Conservation (phyloP, 371 early-diverging fungal species). For the Chytridium lagenaria region DNA sequence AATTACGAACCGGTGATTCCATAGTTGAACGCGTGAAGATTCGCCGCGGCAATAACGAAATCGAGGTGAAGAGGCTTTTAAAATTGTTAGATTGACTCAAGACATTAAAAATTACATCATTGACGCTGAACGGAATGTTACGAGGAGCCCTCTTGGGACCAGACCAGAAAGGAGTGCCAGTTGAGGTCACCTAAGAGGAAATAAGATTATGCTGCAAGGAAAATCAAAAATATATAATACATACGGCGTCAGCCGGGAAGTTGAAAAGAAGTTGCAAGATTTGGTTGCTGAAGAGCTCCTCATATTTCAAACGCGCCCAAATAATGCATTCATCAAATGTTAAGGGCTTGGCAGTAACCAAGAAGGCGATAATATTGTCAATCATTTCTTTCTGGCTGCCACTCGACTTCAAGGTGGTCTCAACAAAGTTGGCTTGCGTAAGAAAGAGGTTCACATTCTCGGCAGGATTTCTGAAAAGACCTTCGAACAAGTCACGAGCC, state of each 20-base stretch:
- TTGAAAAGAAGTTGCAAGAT: slow-evolving; percentile 94
- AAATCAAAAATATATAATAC: too few relatives aligned
- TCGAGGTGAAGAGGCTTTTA: slow-evolving; percentile 77
- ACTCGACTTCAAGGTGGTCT: slow-evolving; percentile 77
- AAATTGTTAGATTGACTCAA: neutral
- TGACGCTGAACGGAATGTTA: slow-evolving; percentile 79
- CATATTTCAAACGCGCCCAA: slow-evolving; percentile 94
- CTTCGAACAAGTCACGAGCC: slow-evolving; percentile 98
- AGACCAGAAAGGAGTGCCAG: slow-evolving; percentile 98
- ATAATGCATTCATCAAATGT: slow-evolving; percentile 89
- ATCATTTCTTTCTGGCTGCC: slow-evolving; percentile 81
- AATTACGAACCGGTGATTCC: slow-evolving; percentile 73
- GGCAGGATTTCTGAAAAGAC: slow-evolving; percentile 88
- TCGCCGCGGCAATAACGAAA: slow-evolving; percentile 92
- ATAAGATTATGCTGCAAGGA: too few relatives aligned
- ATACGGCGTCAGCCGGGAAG: slow-evolving; percentile 86
- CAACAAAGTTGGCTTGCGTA: slow-evolving; percentile 81
- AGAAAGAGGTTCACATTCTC: slow-evolving; percentile 94
- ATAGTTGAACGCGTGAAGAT: slow-evolving; percentile 95
- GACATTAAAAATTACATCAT: slow-evolving; percentile 57
- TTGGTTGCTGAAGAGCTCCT: slow-evolving; percentile 90
- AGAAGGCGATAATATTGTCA: slow-evolving; percentile 69
- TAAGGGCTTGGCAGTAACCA: slow-evolving; percentile 79
- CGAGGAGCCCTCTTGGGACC: slow-evolving; percentile 98
- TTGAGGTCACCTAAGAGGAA: slow-evolving; percentile 79